phyloP scores from a whole-genome alignment of 139 green algal genomes.

The Microglena sp. region DNA sequence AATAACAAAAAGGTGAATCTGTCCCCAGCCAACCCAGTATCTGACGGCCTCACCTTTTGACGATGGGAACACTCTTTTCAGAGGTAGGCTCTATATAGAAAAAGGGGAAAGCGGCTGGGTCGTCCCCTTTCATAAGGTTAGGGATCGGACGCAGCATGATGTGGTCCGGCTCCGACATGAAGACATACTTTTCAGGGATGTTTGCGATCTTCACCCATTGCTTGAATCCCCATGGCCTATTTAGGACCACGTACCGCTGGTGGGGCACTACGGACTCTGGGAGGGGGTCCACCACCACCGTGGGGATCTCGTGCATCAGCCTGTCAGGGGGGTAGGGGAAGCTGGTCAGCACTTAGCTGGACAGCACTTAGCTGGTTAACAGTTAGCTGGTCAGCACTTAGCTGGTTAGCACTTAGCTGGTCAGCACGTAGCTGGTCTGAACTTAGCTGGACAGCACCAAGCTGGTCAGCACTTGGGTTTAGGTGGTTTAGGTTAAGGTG shows the following conservation, averaged over 20 bases:
- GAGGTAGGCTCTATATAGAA: conserved; percentile 91
- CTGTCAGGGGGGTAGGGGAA: conserved; percentile 9
- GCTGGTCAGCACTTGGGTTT: no score
- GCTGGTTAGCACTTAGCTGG: no score
- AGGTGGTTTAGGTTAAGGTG: no score
- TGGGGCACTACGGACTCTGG: background rate
- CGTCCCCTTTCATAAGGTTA: conserved; percentile 64
- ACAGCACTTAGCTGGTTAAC: no score
- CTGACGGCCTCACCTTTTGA: no score
- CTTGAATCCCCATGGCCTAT: conserved; percentile 41
- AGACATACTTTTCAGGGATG: conserved; percentile 4
- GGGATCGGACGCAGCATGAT: conserved; percentile 77
- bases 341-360: no score
- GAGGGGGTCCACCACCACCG: conserved; percentile 8
- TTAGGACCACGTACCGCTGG: conserved; percentile 4
- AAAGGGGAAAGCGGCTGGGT: conserved; percentile 85
- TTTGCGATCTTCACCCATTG: conserved; percentile 20
- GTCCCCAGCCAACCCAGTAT: no score
- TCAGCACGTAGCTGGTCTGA: no score
- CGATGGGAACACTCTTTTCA: no score
- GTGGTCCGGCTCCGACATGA: conserved; percentile 49
- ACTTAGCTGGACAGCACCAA: no score
- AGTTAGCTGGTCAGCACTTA: no score
- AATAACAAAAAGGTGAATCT: no score
- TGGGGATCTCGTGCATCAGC: conserved; percentile 10